Percentiles rank a stretch among this genome's conserved stretches.
These are phyloP conservation scores for Ganoderma sinense DNA, from an alignment of 1,284 basidiomycete species.

Conservation along the genomic window DNA sequence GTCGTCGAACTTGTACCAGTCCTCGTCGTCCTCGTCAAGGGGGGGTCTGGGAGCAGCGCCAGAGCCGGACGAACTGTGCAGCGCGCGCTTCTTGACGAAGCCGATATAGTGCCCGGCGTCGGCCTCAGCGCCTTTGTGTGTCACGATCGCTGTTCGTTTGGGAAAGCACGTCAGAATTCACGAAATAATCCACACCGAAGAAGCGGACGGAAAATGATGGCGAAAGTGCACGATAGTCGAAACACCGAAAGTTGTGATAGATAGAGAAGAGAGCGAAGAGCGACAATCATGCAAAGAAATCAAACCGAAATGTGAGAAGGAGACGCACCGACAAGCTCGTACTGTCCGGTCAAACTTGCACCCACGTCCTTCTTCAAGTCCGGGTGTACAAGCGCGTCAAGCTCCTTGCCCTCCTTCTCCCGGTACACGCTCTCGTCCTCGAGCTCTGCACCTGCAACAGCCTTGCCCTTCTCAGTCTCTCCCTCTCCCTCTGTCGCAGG, in stretches of 20 bases:
- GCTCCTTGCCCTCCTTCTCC: conserved; percentile 67
- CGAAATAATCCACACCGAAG: background rate
- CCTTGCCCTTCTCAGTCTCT: conserved; percentile 28
- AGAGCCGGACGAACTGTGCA: conserved; percentile 45
- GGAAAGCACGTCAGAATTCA: background rate
- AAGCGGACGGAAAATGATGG: background rate
- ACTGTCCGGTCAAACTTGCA: conserved; percentile 77
- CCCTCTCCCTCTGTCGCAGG: conserved; percentile 22
- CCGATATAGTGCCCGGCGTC: conserved; percentile 96
- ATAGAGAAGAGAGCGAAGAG: background rate
- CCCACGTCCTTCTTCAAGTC: conserved; percentile 76
- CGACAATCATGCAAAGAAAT: background rate
- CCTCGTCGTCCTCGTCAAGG: conserved; percentile 66
- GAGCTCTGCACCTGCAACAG: conserved; percentile 49
- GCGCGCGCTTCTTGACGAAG: conserved; percentile 82
- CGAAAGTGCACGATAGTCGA: background rate
- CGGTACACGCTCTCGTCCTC: conserved; percentile 70
- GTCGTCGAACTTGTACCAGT: conserved; percentile 93
- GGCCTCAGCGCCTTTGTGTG: conserved; percentile 95
- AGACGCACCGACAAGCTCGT: conserved; percentile 82
- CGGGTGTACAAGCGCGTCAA: conserved; percentile 69
- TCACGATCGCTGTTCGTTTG: conserved; percentile 81
- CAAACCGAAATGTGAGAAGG: background rate
- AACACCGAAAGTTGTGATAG: background rate
- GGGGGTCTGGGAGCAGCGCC: conserved; percentile 19